These are phyloP conservation scores for Suhomyces bolitotheri DNA, from an alignment of 1,139 yeast species.

Conservation along the genomic window DNA sequence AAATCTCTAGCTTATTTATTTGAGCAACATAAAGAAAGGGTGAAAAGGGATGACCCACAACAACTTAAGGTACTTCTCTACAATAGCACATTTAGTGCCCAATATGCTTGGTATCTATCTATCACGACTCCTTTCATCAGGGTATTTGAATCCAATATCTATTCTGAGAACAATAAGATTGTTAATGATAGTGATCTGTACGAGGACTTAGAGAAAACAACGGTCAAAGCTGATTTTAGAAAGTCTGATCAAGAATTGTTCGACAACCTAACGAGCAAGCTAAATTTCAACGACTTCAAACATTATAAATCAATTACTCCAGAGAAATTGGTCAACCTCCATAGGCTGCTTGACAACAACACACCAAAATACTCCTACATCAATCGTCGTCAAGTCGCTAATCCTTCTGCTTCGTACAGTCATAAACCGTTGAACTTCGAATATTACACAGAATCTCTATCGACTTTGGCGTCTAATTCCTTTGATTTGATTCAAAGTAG, in stretches of 20 bases:
- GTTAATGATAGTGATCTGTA: conserved; percentile 16
- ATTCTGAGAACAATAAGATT: conserved; percentile 27
- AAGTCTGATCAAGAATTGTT: conserved; percentile 29
- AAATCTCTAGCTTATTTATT: conserved; percentile 27
- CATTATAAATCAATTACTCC: conserved; percentile 27
- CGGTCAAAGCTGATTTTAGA: conserved; percentile 23
- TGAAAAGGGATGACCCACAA: conserved; percentile 14
- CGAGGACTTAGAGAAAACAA: conserved; percentile 15
- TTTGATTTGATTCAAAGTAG: conserved; percentile 41
- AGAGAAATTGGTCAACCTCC: conserved; percentile 33
- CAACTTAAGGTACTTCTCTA: conserved; percentile 34
- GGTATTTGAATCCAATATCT: conserved; percentile 36
- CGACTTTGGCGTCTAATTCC: conserved; percentile 30
- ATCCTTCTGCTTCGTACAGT: conserved; percentile 21
- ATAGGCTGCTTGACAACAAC: conserved; percentile 25
- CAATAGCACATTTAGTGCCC: conserved; percentile 37
- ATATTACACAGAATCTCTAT: conserved; percentile 31
- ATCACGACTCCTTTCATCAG: conserved; percentile 39
- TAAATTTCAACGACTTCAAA: conserved; percentile 30
- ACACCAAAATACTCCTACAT: conserved; percentile 21
- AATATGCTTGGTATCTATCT: conserved; percentile 43
- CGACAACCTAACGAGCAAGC: conserved; percentile 26
- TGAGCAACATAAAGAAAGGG: conserved; percentile 20
- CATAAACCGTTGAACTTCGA: conserved; percentile 42
- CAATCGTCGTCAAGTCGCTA: conserved; percentile 17